These are phyloP conservation scores for Eleusine indica DNA, from an alignment of 176 grass and related monocot genomes.

Conservation along the genomic window DNA sequence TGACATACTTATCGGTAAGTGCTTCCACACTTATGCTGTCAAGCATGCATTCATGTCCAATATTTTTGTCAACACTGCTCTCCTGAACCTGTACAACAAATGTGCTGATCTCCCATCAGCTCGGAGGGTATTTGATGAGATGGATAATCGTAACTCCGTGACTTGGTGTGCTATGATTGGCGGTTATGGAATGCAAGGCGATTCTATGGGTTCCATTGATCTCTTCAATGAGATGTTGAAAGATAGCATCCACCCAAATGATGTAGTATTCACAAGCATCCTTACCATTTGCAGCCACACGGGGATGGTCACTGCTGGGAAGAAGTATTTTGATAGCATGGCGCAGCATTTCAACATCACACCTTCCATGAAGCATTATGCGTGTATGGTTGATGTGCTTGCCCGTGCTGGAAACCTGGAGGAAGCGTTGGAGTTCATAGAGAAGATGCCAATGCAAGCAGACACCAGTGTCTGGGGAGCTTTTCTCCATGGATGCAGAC, in stretches of 20 bases:
- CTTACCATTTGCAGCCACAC: conserved; percentile 72
- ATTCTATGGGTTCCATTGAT: conserved; percentile 55
- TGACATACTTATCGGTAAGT: conserved; percentile 51
- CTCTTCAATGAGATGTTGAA: conserved; percentile 67
- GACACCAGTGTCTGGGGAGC: conserved; percentile 61
- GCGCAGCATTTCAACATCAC: conserved; percentile 52
- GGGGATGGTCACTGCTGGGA: conserved; percentile 62
- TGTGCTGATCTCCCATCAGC: conserved; percentile 61
- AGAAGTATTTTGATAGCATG: conserved; percentile 63
- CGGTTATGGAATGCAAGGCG: conserved; percentile 70
- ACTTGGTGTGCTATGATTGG: conserved; percentile 81
- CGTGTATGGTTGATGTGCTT: conserved; percentile 78
- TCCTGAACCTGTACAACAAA: conserved; percentile 75
- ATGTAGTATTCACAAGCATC: conserved; percentile 65
- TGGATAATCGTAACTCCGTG: conserved; percentile 56
- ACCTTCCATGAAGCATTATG: conserved; percentile 73
- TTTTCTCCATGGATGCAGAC: conserved; percentile 68
- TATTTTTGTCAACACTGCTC: conserved; percentile 64
- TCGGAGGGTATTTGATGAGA: conserved; percentile 53
- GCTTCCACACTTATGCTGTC: conserved; percentile 61
- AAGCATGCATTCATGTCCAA: conserved; percentile 53
- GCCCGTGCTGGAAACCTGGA: conserved; percentile 59
- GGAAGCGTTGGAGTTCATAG: conserved; percentile 66
- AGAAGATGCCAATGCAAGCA: conserved; percentile 63
- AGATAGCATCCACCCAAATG: conserved; percentile 63